Evolutionary conservation across 1,284 basidiomycete genomes (phyloP).

Genomic region (Limonomyces culmigenus): DNA sequence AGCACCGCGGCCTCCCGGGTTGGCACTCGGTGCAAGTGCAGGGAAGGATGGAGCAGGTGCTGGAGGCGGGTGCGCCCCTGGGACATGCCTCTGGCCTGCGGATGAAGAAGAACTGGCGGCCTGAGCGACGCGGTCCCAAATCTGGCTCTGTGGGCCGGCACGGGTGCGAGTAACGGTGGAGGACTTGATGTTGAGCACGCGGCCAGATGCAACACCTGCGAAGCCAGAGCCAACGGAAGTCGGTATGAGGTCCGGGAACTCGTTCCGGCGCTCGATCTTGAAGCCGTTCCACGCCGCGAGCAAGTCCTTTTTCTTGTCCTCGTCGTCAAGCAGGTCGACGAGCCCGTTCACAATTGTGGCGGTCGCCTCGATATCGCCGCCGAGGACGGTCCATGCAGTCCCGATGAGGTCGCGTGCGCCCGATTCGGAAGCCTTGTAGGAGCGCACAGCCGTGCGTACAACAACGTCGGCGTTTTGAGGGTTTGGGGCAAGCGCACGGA

Average conservation of each 20-base stretch:
- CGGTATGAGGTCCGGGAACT: slow-evolving; percentile 68
- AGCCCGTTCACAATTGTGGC: slow-evolving; percentile 65
- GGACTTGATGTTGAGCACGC: slow-evolving; percentile 72
- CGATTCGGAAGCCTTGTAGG: slow-evolving; percentile 67
- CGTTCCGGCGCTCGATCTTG: slow-evolving; percentile 71
- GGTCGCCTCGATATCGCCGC: slow-evolving; percentile 61
- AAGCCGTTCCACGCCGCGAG: slow-evolving; percentile 72
- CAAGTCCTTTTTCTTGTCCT: slow-evolving; percentile 69
- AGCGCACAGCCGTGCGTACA: slow-evolving; percentile 67
- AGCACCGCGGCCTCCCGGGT: slow-evolving; percentile 16
- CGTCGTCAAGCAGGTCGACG: slow-evolving; percentile 69
- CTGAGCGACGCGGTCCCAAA: slow-evolving; percentile 80
- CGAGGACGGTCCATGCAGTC: slow-evolving; percentile 76
- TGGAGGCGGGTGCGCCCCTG: slow-evolving; percentile 9
- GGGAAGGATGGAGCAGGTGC: slow-evolving; percentile 25
- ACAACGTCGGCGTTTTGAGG: slow-evolving; percentile 59
- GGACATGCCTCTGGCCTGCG: slow-evolving; percentile 12
- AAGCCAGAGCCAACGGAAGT: slow-evolving; percentile 45
- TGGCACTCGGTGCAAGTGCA: slow-evolving; percentile 19
- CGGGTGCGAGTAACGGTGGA: slow-evolving; percentile 43
- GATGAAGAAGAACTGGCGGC: slow-evolving; percentile 48
- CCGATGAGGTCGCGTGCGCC: slow-evolving; percentile 74
- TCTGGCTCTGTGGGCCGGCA: slow-evolving; percentile 35
- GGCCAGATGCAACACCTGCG: slow-evolving; percentile 63
- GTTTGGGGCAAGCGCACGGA: slow-evolving; percentile 53